phyloP scores from a whole-genome alignment of 768 basidiomycete species.

The Rhodosporidiobolus sp. region DNA sequence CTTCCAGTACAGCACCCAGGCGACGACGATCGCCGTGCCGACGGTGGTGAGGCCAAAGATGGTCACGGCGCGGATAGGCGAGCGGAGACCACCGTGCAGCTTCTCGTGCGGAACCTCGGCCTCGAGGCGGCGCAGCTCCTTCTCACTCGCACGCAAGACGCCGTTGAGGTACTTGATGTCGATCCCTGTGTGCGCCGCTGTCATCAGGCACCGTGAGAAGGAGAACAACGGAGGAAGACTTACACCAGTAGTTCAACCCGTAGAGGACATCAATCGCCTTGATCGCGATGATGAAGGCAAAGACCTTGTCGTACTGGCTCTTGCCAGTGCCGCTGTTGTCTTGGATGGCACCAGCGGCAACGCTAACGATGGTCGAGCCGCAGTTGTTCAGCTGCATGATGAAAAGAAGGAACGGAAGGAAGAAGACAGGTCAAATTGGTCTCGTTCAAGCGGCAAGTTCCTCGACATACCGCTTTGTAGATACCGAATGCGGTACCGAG shows the following conservation, averaged over 20 bases:
- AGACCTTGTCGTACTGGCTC: slow-evolving; percentile 12
- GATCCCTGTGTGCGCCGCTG: too few species aligned
- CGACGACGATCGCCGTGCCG: slow-evolving; percentile 1
- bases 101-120: not conserved
- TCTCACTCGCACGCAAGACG: slow-evolving; percentile 11
- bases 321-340: not conserved
- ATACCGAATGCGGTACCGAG: slow-evolving; percentile 22
- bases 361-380: slow-evolving; percentile 8
- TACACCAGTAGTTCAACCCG: not conserved
- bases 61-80: not conserved
- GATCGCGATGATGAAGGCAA: slow-evolving; percentile 26
- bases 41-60: not conserved
- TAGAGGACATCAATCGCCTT: slow-evolving; percentile 13
- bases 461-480: slow-evolving; percentile 2
- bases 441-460: too few species aligned
- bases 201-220: not conserved
- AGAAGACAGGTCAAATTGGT: not conserved
- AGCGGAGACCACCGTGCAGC: not conserved
- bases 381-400: slow-evolving; percentile 15
- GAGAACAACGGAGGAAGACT: slow-evolving; percentile 10
- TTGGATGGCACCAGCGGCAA: slow-evolving; percentile 18
- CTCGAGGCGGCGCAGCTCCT: not conserved
- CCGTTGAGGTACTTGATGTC: slow-evolving; percentile 16
- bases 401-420: too few species aligned
- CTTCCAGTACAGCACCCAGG: slow-evolving; percentile 19